Base-by-base conservation (phyloP, 2,329 filamentous ascomycete genomes). In the Neophaeococcomyces mojaviensis region DNA sequence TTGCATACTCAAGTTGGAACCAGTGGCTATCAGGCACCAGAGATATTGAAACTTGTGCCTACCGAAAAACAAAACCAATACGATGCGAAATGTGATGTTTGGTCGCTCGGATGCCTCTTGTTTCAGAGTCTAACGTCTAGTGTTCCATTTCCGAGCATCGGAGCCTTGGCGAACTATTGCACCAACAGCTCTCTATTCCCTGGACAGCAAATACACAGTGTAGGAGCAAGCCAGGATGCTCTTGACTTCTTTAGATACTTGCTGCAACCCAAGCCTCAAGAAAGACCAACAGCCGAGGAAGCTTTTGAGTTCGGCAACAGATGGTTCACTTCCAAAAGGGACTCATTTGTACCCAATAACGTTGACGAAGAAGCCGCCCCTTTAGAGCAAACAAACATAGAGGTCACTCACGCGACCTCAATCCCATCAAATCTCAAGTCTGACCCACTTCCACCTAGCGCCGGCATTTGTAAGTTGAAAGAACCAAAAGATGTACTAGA, bases 1-100 rank as follows among this genome's bases (percentile, higher is more conserved):
- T 16, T 44, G 19, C 32, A 31, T 13, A 36, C 41, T 15, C 31
- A 36, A 16, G 20, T 38, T 16, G 41, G 41, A 18, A 44, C 41
- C n/a, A 6, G 10, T 35, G 35, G 30, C 16, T 41, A 39, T 28
- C 26, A 34, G n/a, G 44, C 38, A 3, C 36, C 36, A n/a, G 28
- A 39, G 19, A 28, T 40, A 8, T 2, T 41, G 16, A 18, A 20
- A 3, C 18, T 32, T 12, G 15, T 30, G 10, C 5, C 34, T 2
- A 33, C 39, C 4, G 28, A 20, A 15, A 42, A 33, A 18, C 4
- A 4, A 4, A 19, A 33, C 22, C 8, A 33, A 13, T 41, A 41
- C 28, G 16, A 24, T 33, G 15, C 24, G 10, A 46, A 46, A 41
- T 20, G 15, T 19, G 37, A 46, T 36, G 19, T 39, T 9, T 39